Evolutionary conservation across 805 yeast genomes (phyloP).

Genomic region (Lipomyces starkeyi): DNA sequence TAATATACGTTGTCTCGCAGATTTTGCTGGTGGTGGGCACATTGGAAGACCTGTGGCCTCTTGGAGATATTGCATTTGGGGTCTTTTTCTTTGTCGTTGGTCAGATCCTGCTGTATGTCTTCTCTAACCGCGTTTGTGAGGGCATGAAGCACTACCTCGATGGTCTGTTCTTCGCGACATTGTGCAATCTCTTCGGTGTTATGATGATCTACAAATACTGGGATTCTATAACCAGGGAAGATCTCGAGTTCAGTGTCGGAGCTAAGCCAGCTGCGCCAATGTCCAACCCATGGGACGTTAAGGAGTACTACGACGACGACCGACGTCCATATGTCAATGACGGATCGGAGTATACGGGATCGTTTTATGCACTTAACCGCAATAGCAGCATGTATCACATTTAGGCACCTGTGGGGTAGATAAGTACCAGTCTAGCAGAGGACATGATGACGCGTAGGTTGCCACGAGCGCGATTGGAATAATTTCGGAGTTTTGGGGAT

Average conservation of each 20-base stretch:
- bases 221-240: slow-evolving; percentile 95
- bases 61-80: slow-evolving; percentile 80
- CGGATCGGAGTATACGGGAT: slow-evolving; percentile 35
- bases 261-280: slow-evolving; percentile 53
- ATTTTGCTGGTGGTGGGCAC: slow-evolving; percentile 68
- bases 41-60: slow-evolving; percentile 82
- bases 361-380: slow-evolving; percentile 31
- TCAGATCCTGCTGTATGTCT: slow-evolving; percentile 75
- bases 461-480: background rate
- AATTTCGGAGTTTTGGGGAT: background rate
- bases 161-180: slow-evolving; percentile 83
- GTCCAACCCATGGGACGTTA: slow-evolving; percentile 27
- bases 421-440: background rate
- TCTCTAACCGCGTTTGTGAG: slow-evolving; percentile 69
- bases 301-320: slow-evolving; percentile 34
- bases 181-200: slow-evolving; percentile 77
- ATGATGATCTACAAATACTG: slow-evolving; percentile 97
- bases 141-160: slow-evolving; percentile 85
- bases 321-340: slow-evolving; percentile 27
- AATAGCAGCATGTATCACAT: slow-evolving; percentile 22
- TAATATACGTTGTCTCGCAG: slow-evolving; percentile 70
- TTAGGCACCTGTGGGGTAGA: background rate
- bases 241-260: slow-evolving; percentile 85
- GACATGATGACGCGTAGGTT: background rate
- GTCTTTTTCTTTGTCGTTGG: slow-evolving; percentile 77